Conservation (phyloP, 2,329 filamentous ascomycete genomes). For the Shiraia bambusicola region DNA sequence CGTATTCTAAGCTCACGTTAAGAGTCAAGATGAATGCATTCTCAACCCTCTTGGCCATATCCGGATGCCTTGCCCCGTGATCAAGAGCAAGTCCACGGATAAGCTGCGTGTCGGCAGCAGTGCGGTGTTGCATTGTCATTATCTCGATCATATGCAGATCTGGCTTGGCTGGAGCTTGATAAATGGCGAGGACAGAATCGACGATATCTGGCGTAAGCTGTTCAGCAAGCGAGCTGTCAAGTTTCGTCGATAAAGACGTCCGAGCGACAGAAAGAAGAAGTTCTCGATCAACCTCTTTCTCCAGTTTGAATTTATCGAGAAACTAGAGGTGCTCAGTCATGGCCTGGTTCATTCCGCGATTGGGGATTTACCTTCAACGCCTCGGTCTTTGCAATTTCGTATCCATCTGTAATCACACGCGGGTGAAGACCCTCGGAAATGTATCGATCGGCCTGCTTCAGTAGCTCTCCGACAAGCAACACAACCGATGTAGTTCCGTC, state of each 20-base stretch:
- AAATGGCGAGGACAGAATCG: constrained; percentile 92
- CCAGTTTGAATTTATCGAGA: constrained; percentile 89
- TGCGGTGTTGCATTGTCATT: constrained; percentile 99
- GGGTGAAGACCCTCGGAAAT: constrained; percentile 97
- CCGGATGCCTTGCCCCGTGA: constrained; percentile 92
- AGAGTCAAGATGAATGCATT: constrained; percentile 94
- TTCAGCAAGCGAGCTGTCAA: constrained; percentile 84
- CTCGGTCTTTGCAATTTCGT: constrained; percentile 94
- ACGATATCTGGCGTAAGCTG: constrained; percentile 94
- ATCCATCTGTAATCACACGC: constrained; percentile 93
- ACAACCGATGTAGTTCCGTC: constrained; percentile 98
- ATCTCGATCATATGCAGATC: constrained; percentile 99
- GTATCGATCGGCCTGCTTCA: constrained; percentile 96
- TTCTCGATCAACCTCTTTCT: constrained; percentile 86
- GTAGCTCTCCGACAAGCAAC: constrained; percentile 87
- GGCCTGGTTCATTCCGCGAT: not conserved
- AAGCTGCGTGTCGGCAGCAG: constrained; percentile 91
- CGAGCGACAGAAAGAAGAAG: constrained; percentile 89
- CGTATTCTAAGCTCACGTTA: constrained; percentile 96
- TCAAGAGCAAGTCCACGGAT: constrained; percentile 92
- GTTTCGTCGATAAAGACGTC: constrained; percentile 92
- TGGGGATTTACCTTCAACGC: constrained; percentile 68
- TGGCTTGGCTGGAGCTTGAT: constrained; percentile 84
- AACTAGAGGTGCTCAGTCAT: constrained; percentile 59
- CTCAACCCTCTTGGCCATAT: constrained; percentile 96